Evolutionary conservation across 495 filamentous ascomycete genomes (phyloP).

Genomic region (Choiromyces venosus): DNA sequence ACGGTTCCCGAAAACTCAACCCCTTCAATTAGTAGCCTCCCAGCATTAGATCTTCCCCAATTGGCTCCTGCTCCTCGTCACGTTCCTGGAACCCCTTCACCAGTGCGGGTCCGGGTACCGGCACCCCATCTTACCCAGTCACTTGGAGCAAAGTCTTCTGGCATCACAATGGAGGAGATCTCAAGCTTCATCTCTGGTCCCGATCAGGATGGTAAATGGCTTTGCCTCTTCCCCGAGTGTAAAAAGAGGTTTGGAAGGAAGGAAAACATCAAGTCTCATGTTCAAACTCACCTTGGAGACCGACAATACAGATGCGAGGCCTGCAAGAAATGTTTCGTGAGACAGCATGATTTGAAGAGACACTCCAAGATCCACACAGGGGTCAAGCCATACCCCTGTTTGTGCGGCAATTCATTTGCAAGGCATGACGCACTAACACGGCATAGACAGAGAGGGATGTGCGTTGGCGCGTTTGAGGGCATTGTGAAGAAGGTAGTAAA

Average conservation of each 20-base stretch:
- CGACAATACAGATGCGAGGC: conserved; percentile 83
- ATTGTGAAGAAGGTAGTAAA: conserved; percentile 65
- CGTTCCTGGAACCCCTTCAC: conserved; percentile 24
- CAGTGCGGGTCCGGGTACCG: conserved; percentile 23
- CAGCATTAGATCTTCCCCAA: conserved; percentile 26
- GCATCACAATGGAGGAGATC: conserved; percentile 82
- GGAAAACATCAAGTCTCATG: conserved; percentile 96
- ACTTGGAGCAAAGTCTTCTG: conserved; percentile 54
- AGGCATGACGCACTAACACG: conserved; percentile 90
- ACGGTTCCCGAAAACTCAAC: conserved; percentile 31
- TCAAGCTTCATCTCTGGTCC: conserved; percentile 76
- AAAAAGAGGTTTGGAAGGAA: conserved; percentile 80
- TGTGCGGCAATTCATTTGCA: conserved; percentile 85
- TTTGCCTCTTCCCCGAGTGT: conserved; percentile 76
- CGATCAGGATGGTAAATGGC: conserved; percentile 72
- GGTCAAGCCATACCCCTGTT: conserved; percentile 84
- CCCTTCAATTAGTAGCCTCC: conserved; percentile 13
- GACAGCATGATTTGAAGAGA: conserved; percentile 92
- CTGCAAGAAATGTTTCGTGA: conserved; percentile 90
- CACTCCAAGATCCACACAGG: conserved; percentile 95
- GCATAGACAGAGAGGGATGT: conserved; percentile 91
- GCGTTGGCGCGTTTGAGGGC: conserved; percentile 82
- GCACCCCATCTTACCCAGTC: conserved; percentile 21
- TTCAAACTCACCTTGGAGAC: conserved; percentile 94
- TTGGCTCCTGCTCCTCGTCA: conserved; percentile 30